phyloP scores from a whole-genome alignment of 371 early-diverging fungal species.

The Mortierella sp. region DNA sequence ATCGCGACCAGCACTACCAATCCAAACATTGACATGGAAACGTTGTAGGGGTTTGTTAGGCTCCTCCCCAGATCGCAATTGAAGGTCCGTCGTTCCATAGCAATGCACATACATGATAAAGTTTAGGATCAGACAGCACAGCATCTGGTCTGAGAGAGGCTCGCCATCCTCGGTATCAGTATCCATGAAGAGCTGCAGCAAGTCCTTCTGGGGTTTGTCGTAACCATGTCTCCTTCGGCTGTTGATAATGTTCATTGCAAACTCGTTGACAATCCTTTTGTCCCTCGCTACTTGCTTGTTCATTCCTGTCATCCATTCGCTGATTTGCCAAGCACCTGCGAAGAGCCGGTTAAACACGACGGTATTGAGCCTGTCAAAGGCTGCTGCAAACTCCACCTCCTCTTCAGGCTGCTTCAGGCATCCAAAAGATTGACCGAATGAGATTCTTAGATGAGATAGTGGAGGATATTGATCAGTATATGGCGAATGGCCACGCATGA shows the following conservation, averaged over 20 bases:
- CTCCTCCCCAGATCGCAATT: too few species aligned
- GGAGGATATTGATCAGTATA: neutral
- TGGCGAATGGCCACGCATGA: neutral
- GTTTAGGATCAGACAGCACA: constrained; percentile 76
- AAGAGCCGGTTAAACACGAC: constrained; percentile 42
- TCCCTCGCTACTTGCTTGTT: constrained; percentile 26
- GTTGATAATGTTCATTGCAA: constrained; percentile 32
- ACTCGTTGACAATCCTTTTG: constrained; percentile 35
- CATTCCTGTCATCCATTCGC: constrained; percentile 33
- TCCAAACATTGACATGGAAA: neutral
- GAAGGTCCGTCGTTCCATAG: too few species aligned
- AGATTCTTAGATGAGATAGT: constrained; percentile 8
- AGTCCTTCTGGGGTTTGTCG: constrained; percentile 55
- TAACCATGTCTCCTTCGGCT: constrained; percentile 32
- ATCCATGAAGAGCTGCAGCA: constrained; percentile 72
- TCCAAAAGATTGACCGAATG: constrained; percentile 47
- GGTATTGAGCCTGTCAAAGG: constrained; percentile 50
- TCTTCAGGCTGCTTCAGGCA: constrained; percentile 29
- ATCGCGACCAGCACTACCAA: constrained; percentile 47
- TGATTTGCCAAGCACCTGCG: constrained; percentile 26
- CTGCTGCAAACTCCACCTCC: constrained; percentile 47
- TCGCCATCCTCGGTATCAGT: constrained; percentile 63
- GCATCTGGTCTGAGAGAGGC: constrained; percentile 60
- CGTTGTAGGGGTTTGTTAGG: too few species aligned
- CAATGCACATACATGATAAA: constrained; percentile 52